Evolutionary conservation across 441 rosid genomes (phyloP), one percentile per base, ranked within the genome.

Genomic region (Gossypium gossypioides): DNA sequence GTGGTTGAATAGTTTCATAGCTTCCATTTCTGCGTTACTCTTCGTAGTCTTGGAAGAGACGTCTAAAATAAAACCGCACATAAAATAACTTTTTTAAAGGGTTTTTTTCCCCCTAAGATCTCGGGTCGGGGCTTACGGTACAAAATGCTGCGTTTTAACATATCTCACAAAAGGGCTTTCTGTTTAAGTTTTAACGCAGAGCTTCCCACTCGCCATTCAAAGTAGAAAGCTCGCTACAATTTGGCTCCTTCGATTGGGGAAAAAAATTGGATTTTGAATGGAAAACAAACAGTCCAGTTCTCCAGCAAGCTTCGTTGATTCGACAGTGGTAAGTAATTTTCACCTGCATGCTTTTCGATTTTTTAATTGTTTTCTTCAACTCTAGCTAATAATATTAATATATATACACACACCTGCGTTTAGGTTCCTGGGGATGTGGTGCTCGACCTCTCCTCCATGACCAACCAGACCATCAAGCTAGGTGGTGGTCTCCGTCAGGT

Each of bases 371-470:
- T 37, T 8, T 37, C 44, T 37, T 37, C 44, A 37, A 37, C 12
- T 37, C 12, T 37, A 37, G 44, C 44, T 37, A 37, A 37, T 37
- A 37, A 8, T 37, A 37, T 37, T 37, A 37, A 37, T 56, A 21
- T 21, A 21, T 21, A 5, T 2, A 2, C 0, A 15, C 34, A 32
- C 27, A 2, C 27, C 40, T 67, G 12, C 3, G 24, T 40, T 29
- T 80, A 92, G 97, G 86, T 90, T 61, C 96, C 92, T n/a, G 96
- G 96, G 62, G 97, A 90, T 78, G 78, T 90, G 72, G 89, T 92
- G 68, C 81, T 92, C 75, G 91, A 90, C 80, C 86, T 90, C 57
- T 84, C 91, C 21, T 72, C 59, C 71, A 80, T 90, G 89, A 71
- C 84, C 60, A 89, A 89, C 76, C 91, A 85, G 71, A 90, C 90